A percentile compares a stretch with the other conserved stretches of the same genome.
phyloP scores from a whole-genome alignment of 2,329 filamentous ascomycete species.

The Aspergillus brunneoviolaceus region DNA sequence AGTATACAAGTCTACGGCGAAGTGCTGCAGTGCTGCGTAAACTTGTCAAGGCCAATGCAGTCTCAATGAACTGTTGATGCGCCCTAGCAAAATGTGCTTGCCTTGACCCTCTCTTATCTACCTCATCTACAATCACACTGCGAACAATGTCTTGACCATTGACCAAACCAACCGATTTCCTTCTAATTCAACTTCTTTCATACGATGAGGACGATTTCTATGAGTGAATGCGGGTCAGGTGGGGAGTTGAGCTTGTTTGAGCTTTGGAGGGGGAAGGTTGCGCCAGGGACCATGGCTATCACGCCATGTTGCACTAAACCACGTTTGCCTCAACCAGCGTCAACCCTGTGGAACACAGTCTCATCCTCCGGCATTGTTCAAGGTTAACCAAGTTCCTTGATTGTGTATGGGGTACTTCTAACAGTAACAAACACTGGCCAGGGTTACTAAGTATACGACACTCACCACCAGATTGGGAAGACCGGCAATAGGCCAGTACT shows the following conservation, averaged over 20 bases:
- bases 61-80: background rate
- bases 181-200: background rate
- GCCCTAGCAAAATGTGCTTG: background rate
- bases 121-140: background rate
- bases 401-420: background rate
- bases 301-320: constrained; percentile 24
- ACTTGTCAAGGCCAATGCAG: background rate
- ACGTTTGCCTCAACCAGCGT: background rate
- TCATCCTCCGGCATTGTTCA: background rate
- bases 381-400: too few species aligned
- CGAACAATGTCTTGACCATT: background rate
- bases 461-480: background rate
- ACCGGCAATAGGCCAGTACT: background rate
- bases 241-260: background rate
- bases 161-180: background rate
- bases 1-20: background rate
- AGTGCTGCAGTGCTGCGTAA: background rate
- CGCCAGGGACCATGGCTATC: constrained; percentile 19
- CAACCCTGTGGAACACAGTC: background rate
- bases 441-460: background rate
- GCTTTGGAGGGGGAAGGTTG: constrained; percentile 8
- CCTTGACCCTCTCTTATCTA: too few species aligned
- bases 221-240: background rate
- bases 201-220: background rate
- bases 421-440: background rate